Evolutionary conservation across 2,329 filamentous ascomycete genomes (phyloP).

Genomic region (Colletotrichum sublineola): DNA sequence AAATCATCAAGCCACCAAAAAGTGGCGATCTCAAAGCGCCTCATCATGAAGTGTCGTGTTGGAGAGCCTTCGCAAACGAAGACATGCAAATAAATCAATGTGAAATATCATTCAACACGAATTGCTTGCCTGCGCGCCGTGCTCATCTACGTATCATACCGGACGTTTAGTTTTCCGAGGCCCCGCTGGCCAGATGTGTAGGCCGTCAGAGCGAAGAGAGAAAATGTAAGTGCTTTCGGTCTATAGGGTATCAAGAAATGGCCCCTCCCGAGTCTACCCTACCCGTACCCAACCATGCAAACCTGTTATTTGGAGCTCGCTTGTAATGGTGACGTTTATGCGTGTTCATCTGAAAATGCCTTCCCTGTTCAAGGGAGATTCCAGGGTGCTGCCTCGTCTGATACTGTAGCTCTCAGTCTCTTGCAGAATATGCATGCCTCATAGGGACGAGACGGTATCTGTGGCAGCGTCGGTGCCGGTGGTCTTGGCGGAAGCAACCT

Average conservation of each 20-base stretch:
- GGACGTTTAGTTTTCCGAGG: conserved; percentile 26
- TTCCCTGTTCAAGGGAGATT: conserved; percentile 6
- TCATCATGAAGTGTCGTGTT: background rate
- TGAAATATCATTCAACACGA: conserved; percentile 7
- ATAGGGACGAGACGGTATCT: conserved; percentile 38
- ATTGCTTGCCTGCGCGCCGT: conserved; percentile 25
- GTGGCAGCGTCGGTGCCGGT: conserved; percentile 33
- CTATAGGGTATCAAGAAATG: conserved; percentile 42
- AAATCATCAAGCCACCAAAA: background rate
- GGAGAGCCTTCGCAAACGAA: background rate
- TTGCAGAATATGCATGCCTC: background rate
- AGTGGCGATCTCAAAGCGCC: background rate
- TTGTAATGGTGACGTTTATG: background rate
- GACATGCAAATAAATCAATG: background rate
- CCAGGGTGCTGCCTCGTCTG: background rate
- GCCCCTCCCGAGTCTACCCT: conserved; percentile 40
- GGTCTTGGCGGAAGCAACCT: conserved; percentile 33
- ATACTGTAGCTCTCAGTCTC: background rate
- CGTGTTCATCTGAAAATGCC: conserved; percentile 6
- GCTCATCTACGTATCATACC: conserved; percentile 38
- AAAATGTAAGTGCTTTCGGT: conserved; percentile 40
- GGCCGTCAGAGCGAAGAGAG: conserved; percentile 7
- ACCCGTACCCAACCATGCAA: conserved; percentile 24
- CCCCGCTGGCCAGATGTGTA: conserved; percentile 2
- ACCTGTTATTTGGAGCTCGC: conserved; percentile 7